Base-by-base conservation (phyloP, 257 asterid genomes). In the Datura wrightii region DNA sequence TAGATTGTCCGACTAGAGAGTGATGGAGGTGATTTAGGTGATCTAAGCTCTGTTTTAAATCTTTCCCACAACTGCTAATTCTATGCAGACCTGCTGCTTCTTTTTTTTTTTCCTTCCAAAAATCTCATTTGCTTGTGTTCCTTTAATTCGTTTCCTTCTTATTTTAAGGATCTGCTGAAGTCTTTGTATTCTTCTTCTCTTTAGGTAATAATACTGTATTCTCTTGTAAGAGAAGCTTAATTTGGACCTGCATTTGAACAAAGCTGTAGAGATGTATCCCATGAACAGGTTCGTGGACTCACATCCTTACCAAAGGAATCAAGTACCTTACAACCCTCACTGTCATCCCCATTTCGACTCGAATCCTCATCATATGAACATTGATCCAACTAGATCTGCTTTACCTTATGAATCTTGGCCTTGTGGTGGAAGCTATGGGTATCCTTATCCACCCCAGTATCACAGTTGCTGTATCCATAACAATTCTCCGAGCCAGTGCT, bases 391-490 rank as follows among this genome's bases (percentile, higher is more conserved):
- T 59, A 85, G 59, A 46, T 91, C 87, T 60, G 85, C 93, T 5
- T 11, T 79, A 66, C 58, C 86, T 19, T 84, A 87, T 60, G 89
- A 79, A 9, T 69, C 86, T 10, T 89, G 92, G 92, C 94, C 93
- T 82, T 87, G 88, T 88, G 89, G 86, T n/a, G 81, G 88, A 82
- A 85, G 24, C 87, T 82, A 86, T 52, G 89, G 89, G 50, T 83
- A 88, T 81, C 42, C 87, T 8, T 66, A 88, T 42, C 90, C 91
- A 1, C 82, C 63, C 4, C 82, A 46, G 18, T 86, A 79, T 82
- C 91, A 86, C 81, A 92, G 91, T 71, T 90, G 92, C 85, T 89
- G 91, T 71, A 85, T 86, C 80, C 92, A 87, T 85, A 69, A 69
- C 80, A 76, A 46, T 86, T 16, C 71, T n/a, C 91, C 90, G 2